Base-by-base conservation (phyloP, 202 grass and related monocot species). In the Thinopyrum obtusiflorum region DNA sequence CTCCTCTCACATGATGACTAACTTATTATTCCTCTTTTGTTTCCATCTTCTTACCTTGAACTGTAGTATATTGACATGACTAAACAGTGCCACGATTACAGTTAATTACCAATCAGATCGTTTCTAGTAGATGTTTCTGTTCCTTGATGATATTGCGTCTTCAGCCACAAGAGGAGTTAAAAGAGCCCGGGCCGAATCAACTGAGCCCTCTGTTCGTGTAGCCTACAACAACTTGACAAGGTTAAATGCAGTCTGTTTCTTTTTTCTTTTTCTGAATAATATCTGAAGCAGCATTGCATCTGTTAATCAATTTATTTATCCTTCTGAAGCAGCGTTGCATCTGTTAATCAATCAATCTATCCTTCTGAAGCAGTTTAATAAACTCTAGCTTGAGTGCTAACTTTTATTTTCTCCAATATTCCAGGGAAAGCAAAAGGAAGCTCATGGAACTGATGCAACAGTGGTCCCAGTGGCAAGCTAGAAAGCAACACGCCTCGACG, bases 391-490 rank as follows among this genome's bases (percentile, higher is more conserved):
- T 23, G 85, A 68, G 59, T 76, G 11, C 68, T 86, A 37, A 24
- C 33, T 11, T 40, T 4, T 78, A 63, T 65, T 89, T 84, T 83
- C 18, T 33, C 83, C 80, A 72, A 82, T 84, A 78, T 89, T 78
- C 20, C 42, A 99, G 97, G 86, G 92, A 97, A 90, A 97, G 92
- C 83, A 97, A 91, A 89, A 90, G 81, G 65, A 99, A 92, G 53
- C 90, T 99, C 23, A 84, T 91, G 87, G 93, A 91, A 81, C 40
- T 94, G 31, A 97, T 99, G 97, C 90, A 92, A 31, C 85, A 92
- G 14, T 99, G 97, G 97, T 94, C 92, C 13, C 73, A 99, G 64
- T 99, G 97, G 97, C 87, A 99, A 76, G 83, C 97, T 18, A 69
- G 82, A 65, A 85, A 63, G 33, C 71, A 79, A 47, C 11, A 36